Percentiles rank a stretch among this genome's conserved stretches.
These are phyloP conservation scores for Phytophthora ohioensis DNA, from an alignment of 352 stramenopile genomes.

Conservation along the genomic window DNA sequence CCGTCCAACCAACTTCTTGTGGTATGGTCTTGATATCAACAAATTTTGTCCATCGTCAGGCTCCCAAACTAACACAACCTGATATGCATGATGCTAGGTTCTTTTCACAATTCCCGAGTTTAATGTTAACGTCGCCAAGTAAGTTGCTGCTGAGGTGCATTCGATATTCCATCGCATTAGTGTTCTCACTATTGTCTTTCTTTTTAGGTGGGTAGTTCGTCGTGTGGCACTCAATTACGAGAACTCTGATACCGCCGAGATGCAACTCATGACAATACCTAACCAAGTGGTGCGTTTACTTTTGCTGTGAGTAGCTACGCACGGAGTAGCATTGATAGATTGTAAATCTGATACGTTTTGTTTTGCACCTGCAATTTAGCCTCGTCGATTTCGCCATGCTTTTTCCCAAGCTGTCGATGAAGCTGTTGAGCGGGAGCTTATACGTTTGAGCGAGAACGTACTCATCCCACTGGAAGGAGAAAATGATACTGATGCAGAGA, in stretches of 20 bases:
- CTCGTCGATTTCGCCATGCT: slow-evolving; percentile 47
- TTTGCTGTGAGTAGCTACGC: not conserved
- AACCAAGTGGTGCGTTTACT: slow-evolving; percentile 48
- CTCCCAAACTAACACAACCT: not conserved
- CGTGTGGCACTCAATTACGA: slow-evolving; percentile 64
- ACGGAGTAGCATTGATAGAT: not conserved
- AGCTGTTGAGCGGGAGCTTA: slow-evolving; percentile 43
- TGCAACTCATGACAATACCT: slow-evolving; percentile 31
- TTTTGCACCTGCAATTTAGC: slow-evolving; percentile 22
- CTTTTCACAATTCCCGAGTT: slow-evolving; percentile 50
- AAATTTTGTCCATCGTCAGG: too few relatives aligned
- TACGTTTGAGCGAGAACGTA: slow-evolving; percentile 17
- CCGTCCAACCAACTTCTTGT: slow-evolving; percentile 49
- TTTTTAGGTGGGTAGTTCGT: slow-evolving; percentile 43
- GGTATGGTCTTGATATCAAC: slow-evolving; percentile 15
- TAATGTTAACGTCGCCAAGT: slow-evolving; percentile 45
- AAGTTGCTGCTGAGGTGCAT: not conserved
- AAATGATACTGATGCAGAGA: not conserved
- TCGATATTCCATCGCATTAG: not conserved
- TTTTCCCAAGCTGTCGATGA: slow-evolving; percentile 51
- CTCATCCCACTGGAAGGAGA: slow-evolving; percentile 1
- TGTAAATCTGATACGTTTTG: not conserved
- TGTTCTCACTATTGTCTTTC: not conserved
- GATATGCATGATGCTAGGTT: slow-evolving; percentile 27
- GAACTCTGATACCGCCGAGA: slow-evolving; percentile 34